These are phyloP conservation scores for Starmerella potacharoeniae DNA, from an alignment of 805 yeast species.

Conservation along the genomic window DNA sequence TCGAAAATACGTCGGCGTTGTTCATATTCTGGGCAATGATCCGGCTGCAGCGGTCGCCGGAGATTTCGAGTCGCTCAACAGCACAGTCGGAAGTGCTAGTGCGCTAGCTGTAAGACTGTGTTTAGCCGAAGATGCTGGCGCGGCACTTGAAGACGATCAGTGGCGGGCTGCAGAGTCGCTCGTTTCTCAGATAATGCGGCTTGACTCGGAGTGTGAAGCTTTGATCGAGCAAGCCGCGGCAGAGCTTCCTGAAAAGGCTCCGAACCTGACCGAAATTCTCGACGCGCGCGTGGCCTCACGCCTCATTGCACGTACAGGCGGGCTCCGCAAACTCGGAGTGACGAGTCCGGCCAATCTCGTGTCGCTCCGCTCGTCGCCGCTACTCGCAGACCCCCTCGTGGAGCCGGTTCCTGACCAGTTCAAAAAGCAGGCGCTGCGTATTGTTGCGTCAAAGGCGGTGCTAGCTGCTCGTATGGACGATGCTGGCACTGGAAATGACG, in stretches of 20 bases:
- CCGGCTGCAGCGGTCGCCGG: neutral
- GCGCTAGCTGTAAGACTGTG: neutral
- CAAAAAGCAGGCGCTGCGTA: slow-evolving; percentile 57
- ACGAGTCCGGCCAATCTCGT: slow-evolving; percentile 80
- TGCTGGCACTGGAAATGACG: slow-evolving; percentile 35
- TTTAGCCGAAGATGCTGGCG: neutral
- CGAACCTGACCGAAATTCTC: slow-evolving; percentile 62
- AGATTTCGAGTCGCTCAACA: neutral
- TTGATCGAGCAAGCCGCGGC: neutral
- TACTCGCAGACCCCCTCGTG: slow-evolving; percentile 29
- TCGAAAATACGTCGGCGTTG: neutral
- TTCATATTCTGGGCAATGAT: neutral
- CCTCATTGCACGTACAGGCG: slow-evolving; percentile 56
- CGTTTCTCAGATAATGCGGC: neutral
- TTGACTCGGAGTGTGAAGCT: neutral
- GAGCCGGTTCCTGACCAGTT: slow-evolving; percentile 22
- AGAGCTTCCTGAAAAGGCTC: slow-evolving; percentile 40
- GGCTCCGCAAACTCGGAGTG: slow-evolving; percentile 49
- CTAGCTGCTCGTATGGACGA: slow-evolving; percentile 70
- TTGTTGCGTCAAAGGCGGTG: slow-evolving; percentile 65
- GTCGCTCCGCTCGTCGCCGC: slow-evolving; percentile 28
- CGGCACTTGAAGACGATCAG: neutral
- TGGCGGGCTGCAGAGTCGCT: neutral
- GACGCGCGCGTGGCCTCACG: slow-evolving; percentile 68
- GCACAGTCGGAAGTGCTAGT: neutral